phyloP scores from a whole-genome alignment of 1,284 basidiomycete genomes.

The Mycosarcoma maydis region DNA sequence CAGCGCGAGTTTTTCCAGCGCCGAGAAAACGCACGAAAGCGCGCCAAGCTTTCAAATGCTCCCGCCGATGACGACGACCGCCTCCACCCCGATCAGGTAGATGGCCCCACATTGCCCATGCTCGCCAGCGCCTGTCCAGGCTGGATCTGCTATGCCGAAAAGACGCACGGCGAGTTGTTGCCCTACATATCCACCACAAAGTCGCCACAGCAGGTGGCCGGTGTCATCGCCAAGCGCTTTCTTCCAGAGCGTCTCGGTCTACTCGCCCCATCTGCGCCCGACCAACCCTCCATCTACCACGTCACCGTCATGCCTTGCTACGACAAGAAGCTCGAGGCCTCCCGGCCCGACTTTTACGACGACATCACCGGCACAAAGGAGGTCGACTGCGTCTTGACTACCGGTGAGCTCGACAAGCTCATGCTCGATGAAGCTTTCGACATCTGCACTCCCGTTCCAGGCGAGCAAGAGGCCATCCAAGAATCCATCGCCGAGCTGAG shows the following conservation, averaged over 20 bases:
- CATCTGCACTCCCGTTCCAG: constrained; percentile 72
- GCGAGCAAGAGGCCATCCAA: constrained; percentile 34
- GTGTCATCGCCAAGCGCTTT: constrained; percentile 91
- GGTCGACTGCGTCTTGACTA: constrained; percentile 97
- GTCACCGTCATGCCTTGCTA: constrained; percentile 99
- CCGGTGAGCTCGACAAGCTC: constrained; percentile 89
- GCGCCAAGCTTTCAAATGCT: background rate
- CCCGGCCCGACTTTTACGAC: constrained; percentile 70
- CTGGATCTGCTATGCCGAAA: constrained; percentile 99
- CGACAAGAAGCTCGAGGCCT: constrained; percentile 99
- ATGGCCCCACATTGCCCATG: constrained; percentile 77
- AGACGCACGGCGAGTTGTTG: constrained; percentile 89
- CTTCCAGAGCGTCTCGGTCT: constrained; percentile 66
- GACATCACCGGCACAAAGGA: constrained; percentile 73
- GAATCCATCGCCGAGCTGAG: constrained; percentile 13
- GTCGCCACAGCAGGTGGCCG: constrained; percentile 93
- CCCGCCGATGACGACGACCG: background rate
- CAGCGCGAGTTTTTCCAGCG: constrained; percentile 77
- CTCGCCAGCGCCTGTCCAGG: constrained; percentile 95
- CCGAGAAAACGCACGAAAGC: constrained; percentile 16
- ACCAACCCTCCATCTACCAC: constrained; percentile 74
- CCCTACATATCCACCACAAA: constrained; percentile 88
- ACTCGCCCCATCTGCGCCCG: background rate
- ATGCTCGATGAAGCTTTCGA: constrained; percentile 85
- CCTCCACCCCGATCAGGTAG: too few species aligned